phyloP scores from a whole-genome alignment of 257 asterid species.

The Nicotiana tomentosiformis region DNA sequence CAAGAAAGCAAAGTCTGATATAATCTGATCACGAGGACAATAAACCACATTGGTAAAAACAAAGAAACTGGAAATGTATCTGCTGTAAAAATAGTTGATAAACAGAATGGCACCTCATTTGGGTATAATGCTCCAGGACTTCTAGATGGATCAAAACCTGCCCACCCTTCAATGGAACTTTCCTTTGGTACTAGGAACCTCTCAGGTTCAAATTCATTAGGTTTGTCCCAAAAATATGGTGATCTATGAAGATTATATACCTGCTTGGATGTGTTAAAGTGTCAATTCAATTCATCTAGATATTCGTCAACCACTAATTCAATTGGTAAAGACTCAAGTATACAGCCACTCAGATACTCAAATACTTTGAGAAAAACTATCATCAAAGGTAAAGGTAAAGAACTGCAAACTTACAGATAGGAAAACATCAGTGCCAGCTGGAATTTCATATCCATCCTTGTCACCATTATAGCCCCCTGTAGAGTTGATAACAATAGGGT shows the following conservation, averaged over 20 bases:
- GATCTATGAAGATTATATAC: slow-evolving; percentile 96
- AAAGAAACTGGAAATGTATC: background rate
- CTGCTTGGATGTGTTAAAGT: slow-evolving; percentile 27
- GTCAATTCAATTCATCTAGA: background rate
- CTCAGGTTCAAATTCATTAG: slow-evolving; percentile 87
- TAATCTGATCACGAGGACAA: slow-evolving; percentile 35
- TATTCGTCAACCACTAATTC: background rate
- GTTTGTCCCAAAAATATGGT: slow-evolving; percentile 86
- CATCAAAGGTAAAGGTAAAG: slow-evolving; percentile 7
- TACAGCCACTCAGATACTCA: background rate
- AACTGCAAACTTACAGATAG: slow-evolving; percentile 52
- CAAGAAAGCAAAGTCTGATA: slow-evolving; percentile 88
- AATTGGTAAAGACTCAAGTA: background rate
- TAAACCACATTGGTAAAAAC: background rate
- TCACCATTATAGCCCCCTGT: slow-evolving; percentile 85
- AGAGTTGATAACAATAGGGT: background rate
- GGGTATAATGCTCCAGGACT: slow-evolving; percentile 97
- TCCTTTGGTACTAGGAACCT: slow-evolving; percentile 55
- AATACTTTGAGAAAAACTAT: background rate
- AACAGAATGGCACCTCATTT: slow-evolving; percentile 55
- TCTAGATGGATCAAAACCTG: slow-evolving; percentile 88
- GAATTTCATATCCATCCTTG: slow-evolving; percentile 64
- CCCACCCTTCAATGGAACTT: slow-evolving; percentile 77
- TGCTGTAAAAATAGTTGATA: background rate
- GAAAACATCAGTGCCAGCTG: slow-evolving; percentile 84